Evolutionary conservation across 176 grass and related monocot genomes (phyloP).

Genomic region (Metroxylon sagu): DNA sequence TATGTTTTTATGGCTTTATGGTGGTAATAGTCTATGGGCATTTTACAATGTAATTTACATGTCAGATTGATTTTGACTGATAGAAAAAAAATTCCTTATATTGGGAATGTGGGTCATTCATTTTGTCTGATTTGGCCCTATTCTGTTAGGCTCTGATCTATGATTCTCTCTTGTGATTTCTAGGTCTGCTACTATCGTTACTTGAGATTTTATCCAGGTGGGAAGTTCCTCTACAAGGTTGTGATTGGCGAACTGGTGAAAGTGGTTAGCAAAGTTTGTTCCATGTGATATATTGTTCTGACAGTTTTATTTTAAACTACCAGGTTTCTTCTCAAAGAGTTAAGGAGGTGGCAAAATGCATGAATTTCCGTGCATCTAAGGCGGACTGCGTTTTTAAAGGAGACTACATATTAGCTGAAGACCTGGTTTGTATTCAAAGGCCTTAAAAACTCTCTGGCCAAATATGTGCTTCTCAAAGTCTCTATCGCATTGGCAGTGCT

Average conservation of each 20-base stretch:
- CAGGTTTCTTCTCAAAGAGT: slow-evolving; percentile 85
- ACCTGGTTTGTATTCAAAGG: slow-evolving; percentile 37
- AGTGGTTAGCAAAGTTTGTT: not conserved
- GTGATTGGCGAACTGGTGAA: not conserved
- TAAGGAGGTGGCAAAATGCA: slow-evolving; percentile 89
- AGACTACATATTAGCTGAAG: slow-evolving; percentile 55
- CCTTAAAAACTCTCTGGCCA: too few species aligned
- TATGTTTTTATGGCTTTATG: slow-evolving; percentile 3
- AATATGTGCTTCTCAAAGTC: too few species aligned
- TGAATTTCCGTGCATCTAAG: slow-evolving; percentile 85
- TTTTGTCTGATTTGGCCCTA: not conserved
- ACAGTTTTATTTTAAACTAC: slow-evolving; percentile 11
- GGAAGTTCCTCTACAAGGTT: slow-evolving; percentile 96
- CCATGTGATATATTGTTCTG: not conserved
- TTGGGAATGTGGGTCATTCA: too few species aligned
- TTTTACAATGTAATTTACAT: too few species aligned
- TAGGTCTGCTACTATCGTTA: slow-evolving; percentile 94
- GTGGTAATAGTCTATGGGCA: not conserved
- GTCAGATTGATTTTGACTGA: too few species aligned
- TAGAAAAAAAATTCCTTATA: too few species aligned
- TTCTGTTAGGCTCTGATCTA: not conserved
- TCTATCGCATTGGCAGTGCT: too few species aligned
- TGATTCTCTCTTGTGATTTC: slow-evolving; percentile 8
- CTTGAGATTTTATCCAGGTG: slow-evolving; percentile 77
- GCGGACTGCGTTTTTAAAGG: slow-evolving; percentile 82